A percentile compares a stretch with the other conserved stretches of the same genome.
These are phyloP conservation scores for Pontederia paniculata DNA, from an alignment of 176 grass and related monocot species.

Conservation along the genomic window DNA sequence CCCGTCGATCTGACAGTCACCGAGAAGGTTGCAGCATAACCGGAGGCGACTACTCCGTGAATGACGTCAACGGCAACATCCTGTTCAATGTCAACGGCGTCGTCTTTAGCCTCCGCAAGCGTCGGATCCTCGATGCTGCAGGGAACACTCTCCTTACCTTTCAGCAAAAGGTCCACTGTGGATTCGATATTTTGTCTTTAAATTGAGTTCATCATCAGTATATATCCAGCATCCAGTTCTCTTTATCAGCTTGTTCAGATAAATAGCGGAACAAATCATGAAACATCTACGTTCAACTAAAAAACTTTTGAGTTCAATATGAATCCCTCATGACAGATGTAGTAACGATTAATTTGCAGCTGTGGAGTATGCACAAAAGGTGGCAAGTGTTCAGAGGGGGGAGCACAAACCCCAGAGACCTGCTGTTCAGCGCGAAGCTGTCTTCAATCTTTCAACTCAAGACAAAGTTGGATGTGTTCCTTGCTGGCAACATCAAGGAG, in stretches of 20 bases:
- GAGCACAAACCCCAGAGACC: neutral
- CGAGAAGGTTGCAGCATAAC: neutral
- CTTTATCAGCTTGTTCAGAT: too few relatives aligned
- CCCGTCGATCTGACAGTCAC: neutral
- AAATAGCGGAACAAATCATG: too few relatives aligned
- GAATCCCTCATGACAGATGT: neutral
- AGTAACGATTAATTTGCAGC: neutral
- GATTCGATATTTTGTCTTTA: too few relatives aligned
- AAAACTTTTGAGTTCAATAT: neutral
- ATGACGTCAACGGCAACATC: neutral
- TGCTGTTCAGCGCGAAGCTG: neutral
- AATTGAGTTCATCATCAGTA: neutral
- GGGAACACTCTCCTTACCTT: neutral
- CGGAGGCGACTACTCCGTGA: neutral
- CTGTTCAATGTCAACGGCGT: neutral
- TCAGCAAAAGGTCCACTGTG: neutral
- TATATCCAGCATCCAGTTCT: too few relatives aligned
- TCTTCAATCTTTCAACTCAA: conserved; percentile 17
- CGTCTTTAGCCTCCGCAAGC: neutral
- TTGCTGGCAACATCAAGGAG: conserved; percentile 39
- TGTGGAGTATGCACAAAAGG: neutral
- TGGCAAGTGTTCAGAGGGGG: neutral
- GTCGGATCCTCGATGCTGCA: neutral
- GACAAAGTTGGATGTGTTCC: conserved; percentile 46
- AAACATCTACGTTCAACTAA: too few relatives aligned